phyloP scores from a whole-genome alignment of 495 filamentous ascomycete species.

The Xylaria telfairii region DNA sequence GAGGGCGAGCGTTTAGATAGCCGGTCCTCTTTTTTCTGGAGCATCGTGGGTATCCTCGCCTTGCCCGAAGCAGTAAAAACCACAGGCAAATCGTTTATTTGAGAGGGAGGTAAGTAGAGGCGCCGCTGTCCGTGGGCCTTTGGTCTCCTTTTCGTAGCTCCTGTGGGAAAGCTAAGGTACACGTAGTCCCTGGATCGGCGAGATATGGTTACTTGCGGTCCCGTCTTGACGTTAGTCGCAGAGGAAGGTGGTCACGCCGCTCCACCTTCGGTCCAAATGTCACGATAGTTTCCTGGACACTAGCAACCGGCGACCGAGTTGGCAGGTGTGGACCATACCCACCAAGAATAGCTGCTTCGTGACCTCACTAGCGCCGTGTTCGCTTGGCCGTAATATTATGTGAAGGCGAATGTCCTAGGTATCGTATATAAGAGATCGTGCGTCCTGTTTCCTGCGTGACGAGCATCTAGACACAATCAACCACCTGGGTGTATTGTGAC shows the following conservation, averaged over 20 bases:
- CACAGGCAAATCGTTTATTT: constrained; percentile 6
- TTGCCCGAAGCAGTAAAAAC: constrained; percentile 21
- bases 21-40: constrained; percentile 21
- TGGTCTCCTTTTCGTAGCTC: not conserved
- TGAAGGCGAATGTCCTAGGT: not conserved
- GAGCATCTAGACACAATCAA: not conserved
- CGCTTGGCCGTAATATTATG: not conserved
- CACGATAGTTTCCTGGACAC: constrained; percentile 21
- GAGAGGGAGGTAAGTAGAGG: not conserved
- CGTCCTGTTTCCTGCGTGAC: not conserved
- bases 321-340: constrained; percentile 28
- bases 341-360: constrained; percentile 10
- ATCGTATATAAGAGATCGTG: constrained; percentile 1
- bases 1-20: not conserved
- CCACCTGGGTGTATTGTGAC: not conserved
- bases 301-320: constrained; percentile 4
- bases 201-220: constrained; percentile 2
- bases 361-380: constrained; percentile 8
- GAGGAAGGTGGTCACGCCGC: constrained; percentile 17
- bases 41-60: constrained; percentile 14
- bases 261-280: constrained; percentile 24
- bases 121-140: not conserved
- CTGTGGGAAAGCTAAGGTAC: not conserved
- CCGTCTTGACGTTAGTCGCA: constrained; percentile 14
- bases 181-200: constrained; percentile 12